A percentile compares a stretch with the other conserved stretches of the same genome.
Conservation (phyloP, 257 asterid genomes). For the Rubia yunnanensis region DNA sequence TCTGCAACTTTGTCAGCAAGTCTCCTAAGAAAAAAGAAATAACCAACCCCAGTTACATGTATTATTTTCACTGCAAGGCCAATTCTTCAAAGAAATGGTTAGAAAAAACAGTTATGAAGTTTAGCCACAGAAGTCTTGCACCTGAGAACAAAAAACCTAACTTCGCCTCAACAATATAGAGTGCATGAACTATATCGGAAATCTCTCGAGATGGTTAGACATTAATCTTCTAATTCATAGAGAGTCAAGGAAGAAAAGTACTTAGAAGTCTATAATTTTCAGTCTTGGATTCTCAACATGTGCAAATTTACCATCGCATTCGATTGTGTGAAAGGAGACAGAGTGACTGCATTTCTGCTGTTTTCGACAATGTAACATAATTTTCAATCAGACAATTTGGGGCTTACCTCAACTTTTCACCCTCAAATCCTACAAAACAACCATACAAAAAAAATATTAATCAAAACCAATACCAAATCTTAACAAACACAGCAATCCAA, state of each 20-base stretch:
- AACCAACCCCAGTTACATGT: not conserved
- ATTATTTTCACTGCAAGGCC: not conserved
- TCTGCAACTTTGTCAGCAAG: constrained; percentile 61
- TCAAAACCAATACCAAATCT: not conserved
- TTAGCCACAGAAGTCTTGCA: not conserved
- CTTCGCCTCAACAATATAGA: not conserved
- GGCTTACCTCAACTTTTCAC: constrained; percentile 48
- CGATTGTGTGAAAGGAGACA: not conserved
- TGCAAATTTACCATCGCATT: not conserved
- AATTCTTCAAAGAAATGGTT: not conserved
- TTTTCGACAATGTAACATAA: not conserved
- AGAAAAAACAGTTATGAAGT: not conserved
- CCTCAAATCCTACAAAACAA: constrained; percentile 28
- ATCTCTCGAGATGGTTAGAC: not conserved
- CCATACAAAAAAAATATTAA: not conserved
- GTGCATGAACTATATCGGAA: not conserved
- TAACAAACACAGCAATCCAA: not conserved
- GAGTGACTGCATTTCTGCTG: not conserved
- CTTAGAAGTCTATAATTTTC: not conserved
- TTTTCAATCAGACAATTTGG: not conserved
- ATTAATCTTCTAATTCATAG: not conserved
- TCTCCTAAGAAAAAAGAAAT: constrained; percentile 30
- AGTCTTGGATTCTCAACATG: not conserved
- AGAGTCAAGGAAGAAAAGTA: not conserved
- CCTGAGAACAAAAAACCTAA: not conserved